These are phyloP conservation scores for Chlorella sp. DNA, from an alignment of 139 green algal genomes.

Conservation along the genomic window DNA sequence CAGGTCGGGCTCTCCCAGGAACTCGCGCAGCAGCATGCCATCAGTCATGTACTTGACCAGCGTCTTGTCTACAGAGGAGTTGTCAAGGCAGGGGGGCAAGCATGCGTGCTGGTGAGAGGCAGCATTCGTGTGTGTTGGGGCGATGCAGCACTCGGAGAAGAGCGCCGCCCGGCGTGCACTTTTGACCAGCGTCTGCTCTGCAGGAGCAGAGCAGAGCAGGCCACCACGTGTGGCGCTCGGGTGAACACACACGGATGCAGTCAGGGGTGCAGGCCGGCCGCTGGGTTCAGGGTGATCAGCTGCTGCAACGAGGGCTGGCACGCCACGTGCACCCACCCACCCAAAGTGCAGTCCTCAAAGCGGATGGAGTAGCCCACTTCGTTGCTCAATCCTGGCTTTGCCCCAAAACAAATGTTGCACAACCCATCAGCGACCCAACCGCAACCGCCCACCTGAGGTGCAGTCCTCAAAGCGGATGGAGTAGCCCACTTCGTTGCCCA, in stretches of 20 bases:
- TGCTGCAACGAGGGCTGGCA: too few species aligned
- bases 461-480: constrained; percentile 99
- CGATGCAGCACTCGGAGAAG: too few species aligned
- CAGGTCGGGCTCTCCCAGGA: constrained; percentile 96
- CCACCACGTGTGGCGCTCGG: too few species aligned
- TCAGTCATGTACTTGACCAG: constrained; percentile 99
- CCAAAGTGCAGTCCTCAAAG: constrained; percentile 98
- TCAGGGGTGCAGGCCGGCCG: too few species aligned
- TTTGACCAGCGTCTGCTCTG: constrained; percentile 55
- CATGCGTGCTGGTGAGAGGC: neutral
- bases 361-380: constrained; percentile 98
- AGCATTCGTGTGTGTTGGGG: neutral
- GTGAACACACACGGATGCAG: too few species aligned
- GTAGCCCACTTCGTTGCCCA: constrained; percentile 96
- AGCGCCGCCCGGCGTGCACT: neutral
- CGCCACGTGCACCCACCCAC: neutral
- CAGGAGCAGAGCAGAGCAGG: too few species aligned
- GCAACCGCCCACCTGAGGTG: constrained; percentile 76
- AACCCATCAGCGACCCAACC: too few species aligned
- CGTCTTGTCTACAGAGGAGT: constrained; percentile 82
- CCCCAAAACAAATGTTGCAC: too few species aligned
- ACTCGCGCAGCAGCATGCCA: constrained; percentile 98
- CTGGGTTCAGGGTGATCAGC: too few species aligned
- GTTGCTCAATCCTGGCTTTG: constrained; percentile 75
- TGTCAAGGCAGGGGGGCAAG: neutral